Conservation (phyloP, 352 stramenopile species). For the Pythium phragmitis region DNA sequence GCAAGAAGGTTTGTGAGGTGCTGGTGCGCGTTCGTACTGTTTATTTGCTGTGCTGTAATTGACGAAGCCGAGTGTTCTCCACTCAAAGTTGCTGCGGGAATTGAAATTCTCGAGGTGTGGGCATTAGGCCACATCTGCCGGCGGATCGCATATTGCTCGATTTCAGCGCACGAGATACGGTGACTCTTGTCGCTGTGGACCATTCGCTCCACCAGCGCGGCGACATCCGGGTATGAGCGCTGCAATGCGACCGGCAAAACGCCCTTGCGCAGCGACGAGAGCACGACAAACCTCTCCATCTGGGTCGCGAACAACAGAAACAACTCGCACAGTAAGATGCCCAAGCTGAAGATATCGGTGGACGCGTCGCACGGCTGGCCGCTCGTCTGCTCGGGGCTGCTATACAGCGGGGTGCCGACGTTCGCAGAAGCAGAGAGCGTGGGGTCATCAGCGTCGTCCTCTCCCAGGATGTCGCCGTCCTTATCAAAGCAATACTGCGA, state of each 20-base stretch:
- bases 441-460: slow-evolving; percentile 26
- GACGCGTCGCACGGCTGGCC: slow-evolving; percentile 46
- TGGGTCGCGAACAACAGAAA: slow-evolving; percentile 76
- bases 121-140: slow-evolving; percentile 16
- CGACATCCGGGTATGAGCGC: slow-evolving; percentile 41
- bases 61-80: not conserved
- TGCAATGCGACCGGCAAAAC: slow-evolving; percentile 36
- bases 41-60: not conserved
- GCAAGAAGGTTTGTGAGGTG: not conserved
- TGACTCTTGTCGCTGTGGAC: slow-evolving; percentile 38
- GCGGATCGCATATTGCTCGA: slow-evolving; percentile 32
- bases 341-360: slow-evolving; percentile 76
- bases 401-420: slow-evolving; percentile 73
- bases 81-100: not conserved
- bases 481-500: slow-evolving; percentile 54
- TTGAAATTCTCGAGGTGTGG: slow-evolving; percentile 1
- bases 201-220: slow-evolving; percentile 49
- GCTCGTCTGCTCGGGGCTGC: slow-evolving; percentile 63
- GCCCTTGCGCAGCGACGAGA: slow-evolving; percentile 46
- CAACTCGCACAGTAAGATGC: slow-evolving; percentile 69
- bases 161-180: slow-evolving; percentile 49
- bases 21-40: not conserved
- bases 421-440: slow-evolving; percentile 57
- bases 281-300: slow-evolving; percentile 71
- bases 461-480: slow-evolving; percentile 19